These are phyloP conservation scores for Tetrahymena borealis DNA, from an alignment of 73 alveolate genomes.

Conservation along the genomic window DNA sequence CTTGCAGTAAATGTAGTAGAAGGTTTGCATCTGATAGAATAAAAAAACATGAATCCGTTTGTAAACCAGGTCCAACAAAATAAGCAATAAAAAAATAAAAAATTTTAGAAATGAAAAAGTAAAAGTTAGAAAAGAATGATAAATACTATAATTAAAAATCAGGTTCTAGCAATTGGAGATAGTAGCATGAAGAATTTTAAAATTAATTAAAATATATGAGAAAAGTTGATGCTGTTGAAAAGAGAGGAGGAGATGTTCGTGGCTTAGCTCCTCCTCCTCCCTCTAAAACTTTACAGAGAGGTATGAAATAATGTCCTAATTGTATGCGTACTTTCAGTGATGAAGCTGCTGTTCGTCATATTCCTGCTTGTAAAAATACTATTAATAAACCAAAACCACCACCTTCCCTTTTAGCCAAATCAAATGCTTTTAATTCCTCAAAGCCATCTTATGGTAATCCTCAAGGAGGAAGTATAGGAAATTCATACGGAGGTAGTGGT, in stretches of 20 bases:
- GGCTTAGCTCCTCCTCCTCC: neutral
- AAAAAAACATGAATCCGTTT: constrained; percentile 34
- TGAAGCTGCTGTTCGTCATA: neutral
- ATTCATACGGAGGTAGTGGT: too few relatives aligned
- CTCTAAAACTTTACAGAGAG: neutral
- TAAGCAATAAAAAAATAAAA: constrained; percentile 1
- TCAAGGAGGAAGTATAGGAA: neutral
- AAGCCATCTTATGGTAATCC: neutral
- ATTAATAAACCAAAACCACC: neutral
- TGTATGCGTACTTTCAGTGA: neutral
- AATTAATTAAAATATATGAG: constrained; percentile 23
- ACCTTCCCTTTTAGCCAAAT: neutral
- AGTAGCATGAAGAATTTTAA: constrained; percentile 17
- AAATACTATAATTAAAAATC: neutral
- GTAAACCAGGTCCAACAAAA: constrained; percentile 26
- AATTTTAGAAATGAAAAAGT: neutral
- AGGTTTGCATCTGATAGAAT: constrained; percentile 34
- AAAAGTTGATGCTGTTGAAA: constrained; percentile 5
- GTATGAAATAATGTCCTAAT: neutral
- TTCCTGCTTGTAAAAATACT: neutral
- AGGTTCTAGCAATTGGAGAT: constrained; percentile 11
- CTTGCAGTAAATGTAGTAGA: constrained; percentile 32
- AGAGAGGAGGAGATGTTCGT: neutral
- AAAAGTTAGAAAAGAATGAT: constrained; percentile 4
- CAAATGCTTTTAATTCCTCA: neutral